Base-by-base conservation (phyloP, 345 rosid species). In the Populus ilicifolia region DNA sequence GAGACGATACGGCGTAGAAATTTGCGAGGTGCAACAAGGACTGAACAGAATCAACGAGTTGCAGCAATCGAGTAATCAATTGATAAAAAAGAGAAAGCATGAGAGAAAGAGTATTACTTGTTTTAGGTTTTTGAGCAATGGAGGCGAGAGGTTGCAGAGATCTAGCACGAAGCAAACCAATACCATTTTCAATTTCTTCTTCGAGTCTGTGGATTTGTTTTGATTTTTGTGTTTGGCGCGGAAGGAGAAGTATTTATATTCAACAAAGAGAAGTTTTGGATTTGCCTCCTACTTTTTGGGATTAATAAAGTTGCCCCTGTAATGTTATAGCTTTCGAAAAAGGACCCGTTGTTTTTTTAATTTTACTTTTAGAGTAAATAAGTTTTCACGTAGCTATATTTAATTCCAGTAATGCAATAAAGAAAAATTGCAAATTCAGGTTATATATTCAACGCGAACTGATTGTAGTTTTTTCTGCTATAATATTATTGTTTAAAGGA, bases 1-100 rank as follows among this genome's bases (percentile, higher is more conserved):
- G 73, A 56, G 84, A 84, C 2, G 90, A 89, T 71, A 93, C 38
- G 0, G 89, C 90, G 79, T 87, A 88, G 81, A 89, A 84, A 84
- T 93, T 94, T 17, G 90, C 92, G 52, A 94, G 89, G 71, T 85
- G 92, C 77, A 94, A 73, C 84, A 90, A 86, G 78, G 88, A 86
- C 97, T 92, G 82, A 76, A 61, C 61, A 73, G 39, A 78, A 78
- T 30, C 74, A 5, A 6, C 66, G 67, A 61, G 48, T 35, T 71
- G 65, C 64, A 78, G 82, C 77, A 68, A 78, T 75, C 41, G 67
- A 73, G 82, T 76, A 65, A 80, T 75, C 41, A 69, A 73, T 36
- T 59, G 30, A 83, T 56, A 43, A 59, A 21, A 20, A 43, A 43
- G 63, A 73, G 18, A 66, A 72, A 12, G 12, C 18, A 29, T 14